Conservation (phyloP, 2,329 filamentous ascomycete species). For the Saccharata proteae region DNA sequence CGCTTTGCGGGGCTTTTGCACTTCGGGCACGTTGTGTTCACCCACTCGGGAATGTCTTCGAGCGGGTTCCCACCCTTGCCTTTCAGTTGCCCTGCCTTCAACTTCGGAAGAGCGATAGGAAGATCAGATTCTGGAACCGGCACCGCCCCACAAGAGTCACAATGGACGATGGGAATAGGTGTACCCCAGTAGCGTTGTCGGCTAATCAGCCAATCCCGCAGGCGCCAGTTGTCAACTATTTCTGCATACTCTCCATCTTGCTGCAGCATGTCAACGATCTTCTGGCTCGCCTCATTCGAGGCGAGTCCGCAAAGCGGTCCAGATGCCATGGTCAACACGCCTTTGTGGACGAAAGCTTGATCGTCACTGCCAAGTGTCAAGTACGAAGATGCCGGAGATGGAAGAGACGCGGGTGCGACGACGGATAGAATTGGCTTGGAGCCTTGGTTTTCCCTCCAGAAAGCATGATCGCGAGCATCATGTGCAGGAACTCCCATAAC, state of each 20-base stretch:
- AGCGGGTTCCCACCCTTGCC: constrained; percentile 67
- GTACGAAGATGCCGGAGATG: constrained; percentile 15
- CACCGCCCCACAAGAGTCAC: constrained; percentile 61
- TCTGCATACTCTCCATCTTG: constrained; percentile 45
- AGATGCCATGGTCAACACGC: constrained; percentile 54
- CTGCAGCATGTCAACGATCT: constrained; percentile 42
- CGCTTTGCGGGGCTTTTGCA: constrained; percentile 60
- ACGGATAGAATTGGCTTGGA: constrained; percentile 42
- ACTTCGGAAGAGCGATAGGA: constrained; percentile 61
- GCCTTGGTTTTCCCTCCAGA: constrained; percentile 61
- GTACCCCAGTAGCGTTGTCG: constrained; percentile 89
- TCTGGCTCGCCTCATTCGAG: constrained; percentile 49
- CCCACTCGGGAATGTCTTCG: constrained; percentile 58
- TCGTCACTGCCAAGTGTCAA: constrained; percentile 26
- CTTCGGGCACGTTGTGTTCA: constrained; percentile 62
- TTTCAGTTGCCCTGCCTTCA: constrained; percentile 55
- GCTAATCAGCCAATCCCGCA: constrained; percentile 83
- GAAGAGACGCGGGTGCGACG: constrained; percentile 6
- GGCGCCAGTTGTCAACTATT: constrained; percentile 60
- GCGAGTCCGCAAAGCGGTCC: constrained; percentile 51
- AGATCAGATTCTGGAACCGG: constrained; percentile 66
- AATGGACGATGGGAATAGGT: constrained; percentile 82
- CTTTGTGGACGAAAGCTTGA: constrained; percentile 50
- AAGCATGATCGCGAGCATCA: constrained; percentile 64
- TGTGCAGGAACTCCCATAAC: constrained; percentile 90